A percentile compares a stretch with the other conserved stretches of the same genome.
Conservation (phyloP, 78 protist species). For the Protostelium mycophagum region DNA sequence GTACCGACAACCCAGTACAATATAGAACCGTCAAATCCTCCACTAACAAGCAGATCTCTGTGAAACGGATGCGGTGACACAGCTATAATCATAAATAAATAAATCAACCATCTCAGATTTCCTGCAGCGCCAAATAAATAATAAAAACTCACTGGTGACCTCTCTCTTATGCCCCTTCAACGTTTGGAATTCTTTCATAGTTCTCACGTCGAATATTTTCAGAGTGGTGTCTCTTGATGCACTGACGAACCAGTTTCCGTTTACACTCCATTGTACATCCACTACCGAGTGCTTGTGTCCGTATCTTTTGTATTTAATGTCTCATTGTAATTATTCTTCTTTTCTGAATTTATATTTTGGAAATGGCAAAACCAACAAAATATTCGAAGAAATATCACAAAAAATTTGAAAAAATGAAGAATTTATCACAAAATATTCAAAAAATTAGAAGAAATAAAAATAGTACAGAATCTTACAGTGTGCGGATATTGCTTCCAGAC, state of each 20-base stretch:
- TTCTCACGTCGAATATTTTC: constrained; percentile 83
- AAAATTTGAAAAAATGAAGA: background rate
- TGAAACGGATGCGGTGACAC: constrained; percentile 84
- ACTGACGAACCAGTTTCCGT: constrained; percentile 84
- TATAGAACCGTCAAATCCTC: constrained; percentile 84
- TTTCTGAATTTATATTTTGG: no score
- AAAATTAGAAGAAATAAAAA: no score
- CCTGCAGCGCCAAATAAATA: no score
- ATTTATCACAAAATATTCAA: no score
- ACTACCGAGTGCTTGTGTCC: constrained; percentile 74
- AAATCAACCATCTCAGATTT: constrained; percentile 10
- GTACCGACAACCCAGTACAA: constrained; percentile 73
- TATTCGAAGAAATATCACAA: background rate
- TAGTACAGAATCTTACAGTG: constrained; percentile 22
- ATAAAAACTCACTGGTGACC: constrained; percentile 31
- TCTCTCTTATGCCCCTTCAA: constrained; percentile 81
- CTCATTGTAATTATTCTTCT: no score
- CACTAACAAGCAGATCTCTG: constrained; percentile 76
- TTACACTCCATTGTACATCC: constrained; percentile 63
- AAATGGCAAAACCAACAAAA: no score
- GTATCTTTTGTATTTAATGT: constrained; percentile 20
- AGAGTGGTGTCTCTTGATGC: constrained; percentile 75
- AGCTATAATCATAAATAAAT: background rate
- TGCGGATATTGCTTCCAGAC: constrained; percentile 34
- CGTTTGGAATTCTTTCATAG: constrained; percentile 71